Evolutionary conservation across 2,329 filamentous ascomycete genomes (phyloP), one percentile per base, ranked within the genome.

Genomic region (Neofusicoccum kwambonambiense): DNA sequence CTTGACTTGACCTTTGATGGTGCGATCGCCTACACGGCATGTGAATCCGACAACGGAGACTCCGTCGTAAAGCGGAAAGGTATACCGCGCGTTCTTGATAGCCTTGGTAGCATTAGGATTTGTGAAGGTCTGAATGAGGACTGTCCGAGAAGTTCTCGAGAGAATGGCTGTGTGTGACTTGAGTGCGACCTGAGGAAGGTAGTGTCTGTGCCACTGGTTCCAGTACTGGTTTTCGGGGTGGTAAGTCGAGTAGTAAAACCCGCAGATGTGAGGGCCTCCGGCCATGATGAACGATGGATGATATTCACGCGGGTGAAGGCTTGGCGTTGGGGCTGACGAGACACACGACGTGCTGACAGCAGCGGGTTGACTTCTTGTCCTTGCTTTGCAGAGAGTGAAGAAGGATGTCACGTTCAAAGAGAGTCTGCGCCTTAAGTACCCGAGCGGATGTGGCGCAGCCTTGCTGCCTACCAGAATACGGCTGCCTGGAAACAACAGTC

Each of bases 31-130:
- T 52, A 92, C 81, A 13, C 80, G 84, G 75, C 89, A 92, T 4
- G 80, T 84, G 68, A 92, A 93, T 3, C 80, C 82, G 7, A 89
- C 87, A 0, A 93, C 86, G 6, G 86, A 89, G 15, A 90, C 87
- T 9, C 90, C 89, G 71, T 91, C 88, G 68, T 89, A 90, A 0
- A 93, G 80, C 0, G 90, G 90, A 67, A 93, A 92, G 0, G 83
- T 83, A 72, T 93, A 93, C 13, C 81, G 80, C 15, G 87, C 82
- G 71, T 91, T 79, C 8, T 79, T 71, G 66, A 88, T 83, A 3
- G 72, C 71, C 9, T 78, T 73, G 2, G 74, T 70, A 1, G 70
- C 57, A 1, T 81, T 80, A 0, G 86, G 82, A 67, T 91, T 91
- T 69, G 81, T 74, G 69, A 90, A 92, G 0, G 79, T 87, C 73